Percentiles rank a stretch among this genome's conserved stretches.
phyloP scores from a whole-genome alignment of 169 alveolate species.

The Plasmodium coatneyi region DNA sequence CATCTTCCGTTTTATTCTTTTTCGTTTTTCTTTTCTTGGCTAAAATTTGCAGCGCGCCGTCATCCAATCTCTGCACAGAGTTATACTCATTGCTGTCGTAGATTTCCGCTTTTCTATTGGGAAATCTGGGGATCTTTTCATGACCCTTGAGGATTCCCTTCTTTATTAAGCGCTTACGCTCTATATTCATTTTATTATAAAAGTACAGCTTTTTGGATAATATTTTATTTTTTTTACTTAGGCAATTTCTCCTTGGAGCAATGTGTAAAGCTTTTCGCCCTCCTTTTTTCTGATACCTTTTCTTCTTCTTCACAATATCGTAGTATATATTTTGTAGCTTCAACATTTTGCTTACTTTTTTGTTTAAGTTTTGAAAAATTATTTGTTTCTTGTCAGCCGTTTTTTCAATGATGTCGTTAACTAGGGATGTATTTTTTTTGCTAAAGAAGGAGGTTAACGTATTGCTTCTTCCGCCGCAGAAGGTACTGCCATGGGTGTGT shows the following conservation, averaged over 20 bases:
- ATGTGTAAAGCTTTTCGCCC: slow-evolving; percentile 71
- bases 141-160: slow-evolving; percentile 65
- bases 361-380: slow-evolving; percentile 67
- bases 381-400: slow-evolving; percentile 66
- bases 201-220: slow-evolving; percentile 70
- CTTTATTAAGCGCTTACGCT: slow-evolving; percentile 65
- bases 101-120: slow-evolving; percentile 66
- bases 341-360: slow-evolving; percentile 70
- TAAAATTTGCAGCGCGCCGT: slow-evolving; percentile 66
- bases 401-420: slow-evolving; percentile 68
- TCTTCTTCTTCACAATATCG: slow-evolving; percentile 67
- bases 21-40: slow-evolving; percentile 71
- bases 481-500: background rate
- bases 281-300: slow-evolving; percentile 51
- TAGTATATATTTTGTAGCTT: slow-evolving; percentile 57
- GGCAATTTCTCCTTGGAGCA: slow-evolving; percentile 70
- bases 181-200: slow-evolving; percentile 69
- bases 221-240: slow-evolving; percentile 72
- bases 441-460: slow-evolving; percentile 62
- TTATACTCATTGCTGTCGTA: slow-evolving; percentile 75
- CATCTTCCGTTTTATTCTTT: slow-evolving; percentile 5
- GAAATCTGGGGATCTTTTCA: slow-evolving; percentile 72
- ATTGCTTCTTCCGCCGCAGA: slow-evolving; percentile 11
- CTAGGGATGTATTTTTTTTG: slow-evolving; percentile 42
- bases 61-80: slow-evolving; percentile 26